Evolutionary conservation across 768 basidiomycete species (phyloP).

Genomic region (Suillus subaureus): DNA sequence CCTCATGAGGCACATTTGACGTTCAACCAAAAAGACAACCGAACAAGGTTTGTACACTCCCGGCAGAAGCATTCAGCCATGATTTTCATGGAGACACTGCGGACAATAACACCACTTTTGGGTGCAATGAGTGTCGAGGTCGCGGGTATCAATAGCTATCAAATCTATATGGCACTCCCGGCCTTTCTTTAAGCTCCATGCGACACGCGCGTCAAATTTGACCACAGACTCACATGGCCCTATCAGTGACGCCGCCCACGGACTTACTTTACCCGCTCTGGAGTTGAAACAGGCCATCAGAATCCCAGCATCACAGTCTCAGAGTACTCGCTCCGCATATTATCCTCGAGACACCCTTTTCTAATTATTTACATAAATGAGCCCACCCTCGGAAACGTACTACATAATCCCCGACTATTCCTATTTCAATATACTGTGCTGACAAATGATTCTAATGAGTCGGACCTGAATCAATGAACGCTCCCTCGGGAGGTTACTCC

Average conservation of each 20-base stretch:
- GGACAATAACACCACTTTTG: conserved; percentile 13
- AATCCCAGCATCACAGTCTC: background rate
- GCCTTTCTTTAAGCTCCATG: background rate
- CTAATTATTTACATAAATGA: conserved; percentile 1
- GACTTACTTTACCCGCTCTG: background rate
- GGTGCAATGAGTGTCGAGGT: conserved; percentile 4
- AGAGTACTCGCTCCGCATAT: background rate
- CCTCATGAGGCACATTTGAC: background rate
- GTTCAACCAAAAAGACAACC: conserved; percentile 11
- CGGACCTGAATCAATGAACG: conserved; percentile 5
- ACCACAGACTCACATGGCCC: conserved; percentile 4
- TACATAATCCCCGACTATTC: conserved; percentile 11
- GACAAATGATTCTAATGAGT: background rate
- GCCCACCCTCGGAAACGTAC: conserved; percentile 6
- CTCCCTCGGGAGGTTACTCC: conserved; percentile 9
- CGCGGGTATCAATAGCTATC: conserved; percentile 1
- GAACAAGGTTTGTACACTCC: conserved; percentile 18
- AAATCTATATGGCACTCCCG: background rate
- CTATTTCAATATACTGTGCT: conserved; percentile 5
- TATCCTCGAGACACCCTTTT: background rate
- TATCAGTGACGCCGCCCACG: background rate
- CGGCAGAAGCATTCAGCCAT: conserved; percentile 18
- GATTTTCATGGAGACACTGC: conserved; percentile 22
- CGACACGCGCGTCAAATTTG: conserved; percentile 4
- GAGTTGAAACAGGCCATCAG: background rate